Evolutionary conservation across 192 early-diverging fungal genomes (phyloP), one percentile per base, ranked within the genome.

Genomic region (Helicostylum pulchrum): DNA sequence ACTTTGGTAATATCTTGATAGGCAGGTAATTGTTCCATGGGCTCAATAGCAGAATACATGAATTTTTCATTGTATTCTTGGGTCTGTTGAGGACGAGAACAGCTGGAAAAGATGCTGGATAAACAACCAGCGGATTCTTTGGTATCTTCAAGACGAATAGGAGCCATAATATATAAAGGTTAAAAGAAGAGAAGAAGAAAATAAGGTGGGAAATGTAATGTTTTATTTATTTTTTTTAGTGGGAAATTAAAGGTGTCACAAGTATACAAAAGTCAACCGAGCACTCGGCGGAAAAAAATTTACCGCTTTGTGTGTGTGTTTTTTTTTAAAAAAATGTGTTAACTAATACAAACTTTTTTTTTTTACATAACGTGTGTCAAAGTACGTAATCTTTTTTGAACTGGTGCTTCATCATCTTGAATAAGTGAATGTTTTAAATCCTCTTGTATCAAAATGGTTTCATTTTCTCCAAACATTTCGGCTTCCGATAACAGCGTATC

Each of bases 1-100:
- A 63, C 68, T 42, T 56, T 46, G 26, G 61, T 17, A 47, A 73
- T 60, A 23, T 73, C 71, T 54, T 73, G 65, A 57, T 73, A 73
- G 20, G 65, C 54, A 17, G 71, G 66, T n/a, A 73, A 39, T 31
- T 52, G 54, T 14, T 64, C 56, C 50, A 57, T 52, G 42, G 53
- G 26, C 23, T 47, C 39, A 34, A 64, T 36, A 62, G 44, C 23
- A 20, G 46, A 46, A 14, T 62, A 62, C 4, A 49, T 21, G 15
- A 59, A 59, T 23, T 59, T 59, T 17, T 59, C 57, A 59, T 59
- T 59, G 57, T 23, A 45, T 48, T 19, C 4, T 48, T 19, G 17
- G 0, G 8, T 46, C 30, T 57, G 43, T 47, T 34, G 53, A 17
- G 31, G 14, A 34, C 6, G 51, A 42, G 49, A 23, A 26, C 51